These are phyloP conservation scores for Silene latifolia DNA, from an alignment of 148 eudicot genomes.

Conservation along the genomic window DNA sequence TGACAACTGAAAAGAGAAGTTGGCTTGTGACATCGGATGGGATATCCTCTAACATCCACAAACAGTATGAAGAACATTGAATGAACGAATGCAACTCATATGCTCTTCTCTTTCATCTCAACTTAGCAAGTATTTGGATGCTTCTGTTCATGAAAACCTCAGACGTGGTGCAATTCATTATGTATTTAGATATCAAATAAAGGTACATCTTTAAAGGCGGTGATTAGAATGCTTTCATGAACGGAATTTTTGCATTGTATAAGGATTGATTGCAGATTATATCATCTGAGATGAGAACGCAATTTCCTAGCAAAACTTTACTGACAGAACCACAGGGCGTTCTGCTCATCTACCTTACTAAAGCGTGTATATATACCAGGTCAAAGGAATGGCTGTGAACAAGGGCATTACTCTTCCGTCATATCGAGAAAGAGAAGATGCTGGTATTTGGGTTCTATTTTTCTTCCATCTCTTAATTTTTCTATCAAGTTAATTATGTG, in stretches of 20 bases:
- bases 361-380: constrained; percentile 46
- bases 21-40: too few species aligned
- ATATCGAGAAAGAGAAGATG: constrained; percentile 73
- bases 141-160: background rate
- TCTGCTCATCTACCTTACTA: background rate
- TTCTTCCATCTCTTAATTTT: background rate
- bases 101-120: background rate
- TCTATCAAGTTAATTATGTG: background rate
- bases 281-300: background rate
- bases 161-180: background rate
- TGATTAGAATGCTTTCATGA: background rate
- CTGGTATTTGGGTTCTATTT: constrained; percentile 45
- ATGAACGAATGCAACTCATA: background rate
- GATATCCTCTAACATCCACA: background rate
- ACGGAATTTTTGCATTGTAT: background rate
- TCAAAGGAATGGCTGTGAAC: constrained; percentile 93
- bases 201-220: background rate
- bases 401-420: constrained; percentile 60
- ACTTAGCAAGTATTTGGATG: background rate
- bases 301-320: background rate
- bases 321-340: background rate
- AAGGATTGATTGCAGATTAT: background rate
- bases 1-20: too few species aligned
- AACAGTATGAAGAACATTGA: background rate
- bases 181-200: background rate